Evolutionary conservation across 441 rosid species (phyloP), one percentile per base, ranked within the genome.

Genomic region (Gossypium laxum): DNA sequence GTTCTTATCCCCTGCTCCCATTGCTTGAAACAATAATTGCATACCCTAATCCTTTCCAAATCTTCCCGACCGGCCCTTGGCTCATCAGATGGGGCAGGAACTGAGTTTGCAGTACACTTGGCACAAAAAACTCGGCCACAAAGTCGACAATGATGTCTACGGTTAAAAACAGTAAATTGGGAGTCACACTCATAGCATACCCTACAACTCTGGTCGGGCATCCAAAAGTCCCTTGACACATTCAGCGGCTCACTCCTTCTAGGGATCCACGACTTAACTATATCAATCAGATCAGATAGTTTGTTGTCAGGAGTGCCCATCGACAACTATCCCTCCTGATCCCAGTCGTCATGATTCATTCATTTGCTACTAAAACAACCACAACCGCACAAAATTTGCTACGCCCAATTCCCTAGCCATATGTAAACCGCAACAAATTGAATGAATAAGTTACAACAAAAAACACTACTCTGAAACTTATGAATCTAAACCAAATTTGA

Each of bases 171-270:
- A 15, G 88, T 80, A 71, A 89, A 89, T 73, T 81, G 91, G 76
- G 87, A 76, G 74, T 87, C 91, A 63, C 91, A 87, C 62, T 89
- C 94, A 60, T 89, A 89, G 75, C 94, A 89, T 69, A 85, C 90
- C 79, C 85, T 85, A 75, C 94, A 89, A 73, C 94, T 87, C 60
- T 82, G 88, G 76, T 89, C 91, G 32, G 94, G 94, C 94, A 89
- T 89, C 94, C 94, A 89, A 76, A 85, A 89, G 65, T 87, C 91
- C 80, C 84, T 85, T 1, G 91, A 89, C 83, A 84, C 74, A 28
- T 82, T 72, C 10, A 82, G 75, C 1, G 88, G 82, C 65, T 85
- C 88, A 38, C 75, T 77, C 28, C 30, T 21, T 69, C 81, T 69
- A 55, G 89, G 81, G 52, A 85, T 78, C 88, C 89, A 87, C 4